phyloP scores from a whole-genome alignment of 768 basidiomycete genomes.

The Lyophyllum shimeji region DNA sequence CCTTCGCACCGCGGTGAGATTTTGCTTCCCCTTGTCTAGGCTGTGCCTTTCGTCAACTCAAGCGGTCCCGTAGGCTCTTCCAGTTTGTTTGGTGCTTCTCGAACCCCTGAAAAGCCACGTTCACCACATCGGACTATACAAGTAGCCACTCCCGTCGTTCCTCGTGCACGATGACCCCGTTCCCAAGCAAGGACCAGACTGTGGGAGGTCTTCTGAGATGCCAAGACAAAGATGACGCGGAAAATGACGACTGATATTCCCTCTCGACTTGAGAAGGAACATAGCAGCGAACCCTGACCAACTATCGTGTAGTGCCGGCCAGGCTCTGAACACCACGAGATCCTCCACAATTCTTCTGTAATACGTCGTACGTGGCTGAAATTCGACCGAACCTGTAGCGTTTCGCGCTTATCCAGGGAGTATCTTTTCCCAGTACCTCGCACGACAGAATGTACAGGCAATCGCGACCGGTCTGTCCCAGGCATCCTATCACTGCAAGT shows the following conservation, averaged over 20 bases:
- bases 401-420: too few species aligned
- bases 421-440: too few species aligned
- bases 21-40: background rate
- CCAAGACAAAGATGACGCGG: background rate
- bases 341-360: too few species aligned
- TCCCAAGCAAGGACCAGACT: background rate
- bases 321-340: too few species aligned
- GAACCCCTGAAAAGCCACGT: background rate
- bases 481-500: too few species aligned
- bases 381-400: background rate
- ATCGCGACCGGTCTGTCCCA: too few species aligned
- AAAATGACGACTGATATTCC: too few species aligned
- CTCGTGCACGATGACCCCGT: background rate
- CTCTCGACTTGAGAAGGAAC: too few species aligned
- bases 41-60: too few species aligned
- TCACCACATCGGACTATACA: background rate
- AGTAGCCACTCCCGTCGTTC: background rate
- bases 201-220: background rate
- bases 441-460: too few species aligned
- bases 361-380: background rate
- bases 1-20: slow-evolving; percentile 8
- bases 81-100: background rate
- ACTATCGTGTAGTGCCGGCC: too few species aligned
- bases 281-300: too few species aligned
- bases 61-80: background rate